Evolutionary conservation across 441 rosid species (phyloP).

Genomic region (Breynia disticha): DNA sequence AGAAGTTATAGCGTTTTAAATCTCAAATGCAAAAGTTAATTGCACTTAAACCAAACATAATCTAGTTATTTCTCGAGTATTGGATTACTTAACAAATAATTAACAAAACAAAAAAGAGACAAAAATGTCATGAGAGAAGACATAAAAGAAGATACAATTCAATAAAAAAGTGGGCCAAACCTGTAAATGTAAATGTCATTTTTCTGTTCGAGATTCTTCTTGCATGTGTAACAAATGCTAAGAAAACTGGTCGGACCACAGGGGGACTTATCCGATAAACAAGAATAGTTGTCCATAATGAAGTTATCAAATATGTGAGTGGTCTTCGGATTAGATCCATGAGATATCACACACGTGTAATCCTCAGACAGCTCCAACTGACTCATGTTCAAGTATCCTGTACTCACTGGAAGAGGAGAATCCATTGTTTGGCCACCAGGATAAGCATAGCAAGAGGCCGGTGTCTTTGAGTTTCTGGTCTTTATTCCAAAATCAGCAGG

Average conservation of each 20-base stretch:
- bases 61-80: too few species aligned
- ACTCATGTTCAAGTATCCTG: constrained; percentile 26
- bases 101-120: too few species aligned
- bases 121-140: too few species aligned
- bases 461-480: constrained; percentile 25
- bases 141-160: not conserved
- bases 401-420: constrained; percentile 19
- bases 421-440: constrained; percentile 20
- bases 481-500: constrained; percentile 50
- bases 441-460: constrained; percentile 19
- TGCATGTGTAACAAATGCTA: constrained; percentile 62
- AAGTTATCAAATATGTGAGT: constrained; percentile 77
- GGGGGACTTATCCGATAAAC: constrained; percentile 20
- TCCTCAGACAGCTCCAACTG: constrained; percentile 80
- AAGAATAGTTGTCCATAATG: constrained; percentile 37
- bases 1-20: too few species aligned
- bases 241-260: constrained; percentile 31
- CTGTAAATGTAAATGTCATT: constrained; percentile 70
- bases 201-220: constrained; percentile 55
- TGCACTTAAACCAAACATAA: too few species aligned
- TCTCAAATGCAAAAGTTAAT: too few species aligned
- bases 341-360: constrained; percentile 69
- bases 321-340: constrained; percentile 69
- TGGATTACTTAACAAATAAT: too few species aligned
- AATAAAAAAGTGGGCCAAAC: constrained; percentile 25